Percentiles rank a stretch among this genome's conserved stretches.
phyloP scores from a whole-genome alignment of 108 stramenopile genomes.

The Cylindrotheca fusiformis region DNA sequence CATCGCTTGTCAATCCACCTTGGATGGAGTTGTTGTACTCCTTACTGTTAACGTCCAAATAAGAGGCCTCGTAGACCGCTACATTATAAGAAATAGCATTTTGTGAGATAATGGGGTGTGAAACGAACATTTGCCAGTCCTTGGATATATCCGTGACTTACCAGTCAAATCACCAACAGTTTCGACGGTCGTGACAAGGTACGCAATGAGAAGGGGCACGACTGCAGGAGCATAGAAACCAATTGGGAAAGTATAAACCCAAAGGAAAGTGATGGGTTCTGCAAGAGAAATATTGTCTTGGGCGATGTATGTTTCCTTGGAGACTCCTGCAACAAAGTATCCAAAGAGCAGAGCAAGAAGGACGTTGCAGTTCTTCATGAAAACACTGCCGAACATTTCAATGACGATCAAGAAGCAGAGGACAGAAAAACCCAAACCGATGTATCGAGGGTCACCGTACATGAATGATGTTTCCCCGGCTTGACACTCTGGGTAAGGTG shows the following conservation, averaged over 20 bases:
- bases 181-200: constrained; percentile 71
- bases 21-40: constrained; percentile 55
- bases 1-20: constrained; percentile 61
- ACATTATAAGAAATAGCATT: constrained; percentile 4
- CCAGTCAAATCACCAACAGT: constrained; percentile 63
- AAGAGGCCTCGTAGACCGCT: constrained; percentile 57
- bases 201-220: constrained; percentile 54
- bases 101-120: not conserved
- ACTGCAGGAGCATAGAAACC: constrained; percentile 46
- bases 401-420: constrained; percentile 49
- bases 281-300: constrained; percentile 13
- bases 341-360: constrained; percentile 53
- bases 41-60: constrained; percentile 32
- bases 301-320: constrained; percentile 17
- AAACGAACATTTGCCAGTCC: not conserved
- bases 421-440: constrained; percentile 59
- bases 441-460: constrained; percentile 60
- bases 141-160: not conserved
- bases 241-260: constrained; percentile 49
- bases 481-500: constrained; percentile 40
- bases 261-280: constrained; percentile 38
- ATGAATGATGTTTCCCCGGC: constrained; percentile 29
- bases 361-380: constrained; percentile 71
- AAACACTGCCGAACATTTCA: constrained; percentile 51
- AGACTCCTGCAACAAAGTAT: constrained; percentile 38